phyloP scores from a whole-genome alignment of 345 rosid genomes.

The Rhodamnia rubescens region DNA sequence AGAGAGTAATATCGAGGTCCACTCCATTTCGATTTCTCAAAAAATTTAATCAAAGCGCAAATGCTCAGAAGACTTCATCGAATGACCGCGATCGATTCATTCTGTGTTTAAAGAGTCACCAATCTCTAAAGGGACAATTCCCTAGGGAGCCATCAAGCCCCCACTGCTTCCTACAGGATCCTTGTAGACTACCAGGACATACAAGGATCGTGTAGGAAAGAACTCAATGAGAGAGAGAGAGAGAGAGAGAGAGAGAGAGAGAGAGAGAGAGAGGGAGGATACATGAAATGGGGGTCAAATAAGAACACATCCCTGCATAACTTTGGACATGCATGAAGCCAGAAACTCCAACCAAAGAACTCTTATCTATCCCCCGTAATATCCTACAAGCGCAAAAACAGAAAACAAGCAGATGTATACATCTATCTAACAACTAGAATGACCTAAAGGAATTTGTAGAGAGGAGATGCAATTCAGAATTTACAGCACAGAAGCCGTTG shows the following conservation, averaged over 20 bases:
- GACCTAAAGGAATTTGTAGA: background rate
- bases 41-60: background rate
- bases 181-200: too few species aligned
- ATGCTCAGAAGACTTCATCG: background rate
- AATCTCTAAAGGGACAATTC: background rate
- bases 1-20: background rate
- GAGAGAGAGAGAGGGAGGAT: background rate
- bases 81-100: background rate
- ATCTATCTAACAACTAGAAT: background rate
- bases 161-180: background rate
- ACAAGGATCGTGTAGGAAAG: background rate
- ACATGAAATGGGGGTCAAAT: background rate
- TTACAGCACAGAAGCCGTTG: slow-evolving; percentile 20
- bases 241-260: background rate
- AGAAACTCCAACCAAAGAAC: background rate
- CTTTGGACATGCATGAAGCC: background rate
- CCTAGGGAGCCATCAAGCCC: background rate
- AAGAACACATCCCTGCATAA: background rate
- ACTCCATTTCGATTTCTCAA: background rate
- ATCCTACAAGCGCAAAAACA: background rate
- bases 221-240: background rate
- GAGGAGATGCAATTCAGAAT: slow-evolving; percentile 8
- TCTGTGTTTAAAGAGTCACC: background rate
- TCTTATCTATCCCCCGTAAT: background rate
- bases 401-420: background rate